These are phyloP conservation scores for Aureococcus anophagefferens DNA, from an alignment of 108 stramenopile species.

Conservation along the genomic window DNA sequence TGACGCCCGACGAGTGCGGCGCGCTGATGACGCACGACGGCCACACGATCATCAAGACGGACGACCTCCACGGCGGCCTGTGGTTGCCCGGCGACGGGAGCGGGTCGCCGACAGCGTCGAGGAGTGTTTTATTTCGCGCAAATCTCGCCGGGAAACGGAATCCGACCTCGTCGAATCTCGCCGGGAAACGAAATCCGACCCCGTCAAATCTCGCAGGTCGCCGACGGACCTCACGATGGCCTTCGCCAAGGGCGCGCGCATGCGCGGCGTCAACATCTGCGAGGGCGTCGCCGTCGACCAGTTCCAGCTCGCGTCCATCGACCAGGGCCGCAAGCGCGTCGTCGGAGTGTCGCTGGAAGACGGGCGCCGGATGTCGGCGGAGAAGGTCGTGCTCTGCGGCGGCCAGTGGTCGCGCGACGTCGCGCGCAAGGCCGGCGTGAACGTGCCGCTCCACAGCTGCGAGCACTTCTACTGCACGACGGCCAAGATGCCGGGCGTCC, in stretches of 20 bases:
- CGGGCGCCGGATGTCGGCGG: constrained; percentile 39
- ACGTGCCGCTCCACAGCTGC: constrained; percentile 60
- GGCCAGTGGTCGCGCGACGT: constrained; percentile 72
- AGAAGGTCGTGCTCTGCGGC: constrained; percentile 55
- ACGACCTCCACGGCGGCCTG: no score
- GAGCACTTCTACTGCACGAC: constrained; percentile 73
- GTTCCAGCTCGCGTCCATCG: no score
- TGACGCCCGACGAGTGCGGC: constrained; percentile 40
- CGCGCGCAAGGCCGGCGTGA: constrained; percentile 23
- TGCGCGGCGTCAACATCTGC: constrained; percentile 34
- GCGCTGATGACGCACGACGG: no score
- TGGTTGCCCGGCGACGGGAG: no score
- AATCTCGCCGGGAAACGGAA: no score
- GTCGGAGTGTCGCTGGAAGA: constrained; percentile 26
- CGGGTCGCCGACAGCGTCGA: no score
- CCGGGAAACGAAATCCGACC: no score
- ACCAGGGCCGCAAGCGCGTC: constrained; percentile 14
- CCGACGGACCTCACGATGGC: no score
- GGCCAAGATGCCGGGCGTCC: constrained; percentile 47
- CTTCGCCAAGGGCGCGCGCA: constrained; percentile 39
- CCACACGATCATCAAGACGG: no score
- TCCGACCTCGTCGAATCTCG: no score
- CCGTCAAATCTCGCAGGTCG: no score
- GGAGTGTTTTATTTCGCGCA: no score
- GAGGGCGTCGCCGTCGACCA: constrained; percentile 32